A percentile compares a stretch with the other conserved stretches of the same genome.
Conservation (phyloP, 2,329 filamentous ascomycete species). For the Botryotinia narcissicola region DNA sequence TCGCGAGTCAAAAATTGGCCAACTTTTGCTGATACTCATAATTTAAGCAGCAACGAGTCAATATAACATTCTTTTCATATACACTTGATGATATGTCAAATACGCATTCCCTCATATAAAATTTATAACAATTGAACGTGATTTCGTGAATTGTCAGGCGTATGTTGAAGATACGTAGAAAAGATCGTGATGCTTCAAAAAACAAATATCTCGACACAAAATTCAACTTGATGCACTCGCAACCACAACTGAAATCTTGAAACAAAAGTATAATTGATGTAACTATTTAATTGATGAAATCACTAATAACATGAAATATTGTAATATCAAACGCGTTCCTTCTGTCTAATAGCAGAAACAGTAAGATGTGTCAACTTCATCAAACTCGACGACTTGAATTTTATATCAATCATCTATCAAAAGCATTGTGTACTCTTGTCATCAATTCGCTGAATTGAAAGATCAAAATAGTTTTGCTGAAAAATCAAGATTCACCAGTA, state of each 20-base stretch:
- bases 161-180: slow-evolving; percentile 3
- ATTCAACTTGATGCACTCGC: slow-evolving; percentile 10
- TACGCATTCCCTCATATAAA: slow-evolving; percentile 3
- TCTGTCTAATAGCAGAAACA: background rate
- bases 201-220: background rate
- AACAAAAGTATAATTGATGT: background rate
- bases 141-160: background rate
- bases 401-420: background rate
- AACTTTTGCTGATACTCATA: slow-evolving; percentile 1
- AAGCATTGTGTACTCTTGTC: background rate
- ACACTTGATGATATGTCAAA: slow-evolving; percentile 17
- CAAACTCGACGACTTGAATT: slow-evolving; percentile 4
- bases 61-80: background rate
- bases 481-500: background rate
- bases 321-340: background rate
- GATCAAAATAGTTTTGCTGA: background rate
- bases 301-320: background rate
- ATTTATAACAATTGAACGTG: background rate
- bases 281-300: slow-evolving; percentile 6
- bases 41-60: background rate
- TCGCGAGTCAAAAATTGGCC: slow-evolving; percentile 16
- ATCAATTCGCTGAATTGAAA: background rate
- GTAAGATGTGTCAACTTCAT: background rate
- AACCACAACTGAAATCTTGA: slow-evolving; percentile 8
- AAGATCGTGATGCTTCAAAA: slow-evolving; percentile 20